phyloP scores from a whole-genome alignment of 2,329 filamentous ascomycete genomes.

The Monosporascus sp. region DNA sequence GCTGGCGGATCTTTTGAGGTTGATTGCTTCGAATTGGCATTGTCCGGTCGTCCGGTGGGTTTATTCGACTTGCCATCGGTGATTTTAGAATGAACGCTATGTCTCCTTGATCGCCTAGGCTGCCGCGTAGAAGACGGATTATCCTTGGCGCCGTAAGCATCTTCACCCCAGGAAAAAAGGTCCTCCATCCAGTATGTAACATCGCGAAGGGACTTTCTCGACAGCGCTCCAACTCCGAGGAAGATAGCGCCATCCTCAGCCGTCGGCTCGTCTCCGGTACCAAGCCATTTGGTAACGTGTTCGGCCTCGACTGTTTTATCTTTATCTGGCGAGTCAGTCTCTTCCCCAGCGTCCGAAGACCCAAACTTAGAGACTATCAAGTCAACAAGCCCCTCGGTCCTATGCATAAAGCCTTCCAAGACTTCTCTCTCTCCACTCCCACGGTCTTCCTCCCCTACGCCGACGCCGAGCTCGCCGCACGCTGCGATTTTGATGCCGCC shows the following conservation, averaged over 20 bases:
- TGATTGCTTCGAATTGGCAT: slow-evolving; percentile 3
- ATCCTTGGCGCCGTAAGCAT: slow-evolving; percentile 79
- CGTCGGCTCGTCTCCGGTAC: slow-evolving; percentile 60
- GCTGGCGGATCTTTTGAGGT: slow-evolving; percentile 4
- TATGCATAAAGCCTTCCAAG: slow-evolving; percentile 76
- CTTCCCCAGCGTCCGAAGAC: slow-evolving; percentile 20
- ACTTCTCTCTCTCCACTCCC: slow-evolving; percentile 93
- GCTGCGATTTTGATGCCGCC: slow-evolving; percentile 83
- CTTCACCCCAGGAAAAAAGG: slow-evolving; percentile 76
- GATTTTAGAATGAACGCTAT: slow-evolving; percentile 6
- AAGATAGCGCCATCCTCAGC: slow-evolving; percentile 83
- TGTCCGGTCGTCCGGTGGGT: slow-evolving; percentile 1
- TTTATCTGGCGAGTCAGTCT: slow-evolving; percentile 27
- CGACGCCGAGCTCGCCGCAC: slow-evolving; percentile 86
- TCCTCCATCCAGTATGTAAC: slow-evolving; percentile 85
- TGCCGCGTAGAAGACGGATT: slow-evolving; percentile 66
- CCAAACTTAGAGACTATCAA: slow-evolving; percentile 85
- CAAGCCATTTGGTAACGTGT: slow-evolving; percentile 61
- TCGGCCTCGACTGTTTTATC: slow-evolving; percentile 14
- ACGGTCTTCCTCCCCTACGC: slow-evolving; percentile 91
- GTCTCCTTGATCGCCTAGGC: slow-evolving; percentile 34
- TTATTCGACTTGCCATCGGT: slow-evolving; percentile 5
- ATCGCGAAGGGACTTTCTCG: slow-evolving; percentile 64
- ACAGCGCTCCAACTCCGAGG: slow-evolving; percentile 70
- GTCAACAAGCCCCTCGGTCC: slow-evolving; percentile 82